Evolutionary conservation across 2,329 filamentous ascomycete species (phyloP).

Genomic region (Chaetomium sp.): DNA sequence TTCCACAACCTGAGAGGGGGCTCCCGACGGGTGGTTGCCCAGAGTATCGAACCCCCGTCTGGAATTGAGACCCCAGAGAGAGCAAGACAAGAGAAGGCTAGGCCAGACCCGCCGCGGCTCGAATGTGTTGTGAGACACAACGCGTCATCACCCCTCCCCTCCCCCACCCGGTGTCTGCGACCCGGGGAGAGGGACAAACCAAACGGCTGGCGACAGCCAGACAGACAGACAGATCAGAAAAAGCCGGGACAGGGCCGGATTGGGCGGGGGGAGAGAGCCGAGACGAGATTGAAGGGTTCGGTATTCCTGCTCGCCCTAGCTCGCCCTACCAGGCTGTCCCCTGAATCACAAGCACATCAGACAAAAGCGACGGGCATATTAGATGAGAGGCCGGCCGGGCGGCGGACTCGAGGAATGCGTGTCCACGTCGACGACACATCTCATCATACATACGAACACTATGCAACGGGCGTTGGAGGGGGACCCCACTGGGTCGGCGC

Average conservation of each 20-base stretch:
- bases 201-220: background rate
- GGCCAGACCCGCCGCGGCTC: background rate
- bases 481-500: background rate
- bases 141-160: background rate
- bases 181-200: background rate
- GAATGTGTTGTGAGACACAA: background rate
- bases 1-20: background rate
- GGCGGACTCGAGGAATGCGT: slow-evolving; percentile 23
- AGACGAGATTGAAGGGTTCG: slow-evolving; percentile 19
- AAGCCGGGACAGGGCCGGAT: background rate
- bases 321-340: slow-evolving; percentile 21
- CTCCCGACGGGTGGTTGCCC: background rate
- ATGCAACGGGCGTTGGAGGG: background rate
- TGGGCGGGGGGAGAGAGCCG: background rate
- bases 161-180: background rate
- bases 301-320: slow-evolving; percentile 21
- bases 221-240: background rate
- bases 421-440: slow-evolving; percentile 17
- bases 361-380: background rate
- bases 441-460: background rate
- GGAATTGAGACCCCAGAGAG: background rate
- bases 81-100: background rate
- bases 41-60: background rate
- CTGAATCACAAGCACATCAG: slow-evolving; percentile 7
- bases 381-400: background rate